Evolutionary conservation across 331 rosid species (phyloP).

Genomic region (Stylosanthes scabra): DNA sequence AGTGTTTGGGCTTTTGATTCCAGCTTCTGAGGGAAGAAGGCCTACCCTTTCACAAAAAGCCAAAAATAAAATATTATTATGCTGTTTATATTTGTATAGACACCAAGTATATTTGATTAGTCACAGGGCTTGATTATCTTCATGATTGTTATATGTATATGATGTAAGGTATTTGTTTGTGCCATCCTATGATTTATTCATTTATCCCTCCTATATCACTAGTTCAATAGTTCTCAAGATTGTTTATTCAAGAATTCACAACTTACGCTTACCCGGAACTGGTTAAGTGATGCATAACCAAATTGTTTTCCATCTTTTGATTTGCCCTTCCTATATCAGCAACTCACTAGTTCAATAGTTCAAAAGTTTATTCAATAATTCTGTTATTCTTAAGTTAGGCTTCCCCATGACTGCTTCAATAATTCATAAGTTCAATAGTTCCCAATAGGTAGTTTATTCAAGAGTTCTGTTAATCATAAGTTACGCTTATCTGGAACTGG

Average conservation of each 20-base stretch:
- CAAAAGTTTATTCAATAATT: too few species aligned
- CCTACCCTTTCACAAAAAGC: too few species aligned
- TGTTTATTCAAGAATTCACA: neutral
- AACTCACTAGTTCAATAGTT: too few species aligned
- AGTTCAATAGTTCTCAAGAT: conserved; percentile 3
- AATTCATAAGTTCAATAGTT: conserved; percentile 5
- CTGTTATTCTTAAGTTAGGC: too few species aligned
- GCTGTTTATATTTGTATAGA: neutral
- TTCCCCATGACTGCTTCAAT: too few species aligned
- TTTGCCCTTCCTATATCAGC: too few species aligned
- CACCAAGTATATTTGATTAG: neutral
- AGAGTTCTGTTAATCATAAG: neutral
- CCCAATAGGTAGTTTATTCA: neutral
- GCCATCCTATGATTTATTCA: neutral
- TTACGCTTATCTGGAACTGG: neutral
- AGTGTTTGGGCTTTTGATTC: neutral
- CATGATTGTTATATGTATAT: conserved; percentile 1
- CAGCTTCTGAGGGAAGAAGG: neutral
- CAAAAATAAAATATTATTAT: too few species aligned
- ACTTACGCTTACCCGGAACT: too few species aligned
- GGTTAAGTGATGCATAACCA: too few species aligned
- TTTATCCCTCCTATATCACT: conserved; percentile 7
- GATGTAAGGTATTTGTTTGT: neutral
- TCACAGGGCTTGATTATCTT: neutral
- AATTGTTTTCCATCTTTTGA: too few species aligned